Percentiles rank a stretch among this genome's conserved stretches.
Evolutionary conservation across 345 rosid species (phyloP).

Genomic region (Lepidium sativum): DNA sequence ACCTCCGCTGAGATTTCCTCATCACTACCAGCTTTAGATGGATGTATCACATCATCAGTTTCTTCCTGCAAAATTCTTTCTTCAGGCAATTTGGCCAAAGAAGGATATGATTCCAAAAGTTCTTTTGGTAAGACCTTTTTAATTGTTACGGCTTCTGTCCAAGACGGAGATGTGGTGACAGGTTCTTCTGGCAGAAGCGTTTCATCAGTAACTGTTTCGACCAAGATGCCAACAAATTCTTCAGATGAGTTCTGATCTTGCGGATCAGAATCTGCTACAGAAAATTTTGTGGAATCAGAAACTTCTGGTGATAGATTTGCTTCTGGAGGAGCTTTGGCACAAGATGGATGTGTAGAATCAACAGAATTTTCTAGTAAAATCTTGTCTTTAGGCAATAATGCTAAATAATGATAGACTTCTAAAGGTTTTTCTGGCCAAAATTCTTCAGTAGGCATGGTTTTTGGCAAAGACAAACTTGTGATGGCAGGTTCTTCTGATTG

Average conservation of each 20-base stretch:
- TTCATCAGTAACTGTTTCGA: neutral
- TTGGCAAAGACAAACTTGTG: neutral
- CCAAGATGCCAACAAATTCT: constrained; percentile 1
- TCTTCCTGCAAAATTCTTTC: constrained; percentile 6
- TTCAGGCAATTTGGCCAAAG: neutral
- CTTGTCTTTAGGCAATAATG: constrained; percentile 11
- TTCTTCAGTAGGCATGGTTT: neutral
- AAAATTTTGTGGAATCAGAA: neutral
- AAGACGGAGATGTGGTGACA: constrained; percentile 1
- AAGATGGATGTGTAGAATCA: neutral
- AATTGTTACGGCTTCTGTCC: neutral
- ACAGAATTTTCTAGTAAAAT: neutral
- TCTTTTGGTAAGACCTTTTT: constrained; percentile 7
- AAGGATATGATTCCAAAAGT: neutral
- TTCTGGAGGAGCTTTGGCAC: constrained; percentile 8
- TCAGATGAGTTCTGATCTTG: constrained; percentile 1
- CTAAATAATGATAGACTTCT: neutral
- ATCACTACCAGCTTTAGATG: constrained; percentile 9
- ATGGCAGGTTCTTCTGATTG: neutral
- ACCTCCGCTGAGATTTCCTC: neutral
- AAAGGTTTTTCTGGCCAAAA: neutral
- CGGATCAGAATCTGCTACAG: constrained; percentile 2
- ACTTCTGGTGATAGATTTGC: constrained; percentile 4
- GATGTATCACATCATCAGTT: neutral
- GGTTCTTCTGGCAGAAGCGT: constrained; percentile 4